A percentile compares a stretch with the other conserved stretches of the same genome.
Evolutionary conservation across 176 grass and related monocot species (phyloP).

Genomic region (Rhynchospora tenuis): DNA sequence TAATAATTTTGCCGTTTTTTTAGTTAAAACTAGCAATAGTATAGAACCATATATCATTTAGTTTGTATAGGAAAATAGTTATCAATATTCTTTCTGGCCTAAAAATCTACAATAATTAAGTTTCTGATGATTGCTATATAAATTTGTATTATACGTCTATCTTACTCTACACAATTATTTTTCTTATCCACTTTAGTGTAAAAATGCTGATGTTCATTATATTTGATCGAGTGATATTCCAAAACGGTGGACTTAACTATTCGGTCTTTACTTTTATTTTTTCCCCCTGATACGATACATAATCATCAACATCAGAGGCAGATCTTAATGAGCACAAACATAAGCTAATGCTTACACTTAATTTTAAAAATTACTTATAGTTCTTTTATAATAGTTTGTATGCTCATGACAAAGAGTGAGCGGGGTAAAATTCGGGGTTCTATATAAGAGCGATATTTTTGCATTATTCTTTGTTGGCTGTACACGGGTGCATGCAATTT

Average conservation of each 20-base stretch:
- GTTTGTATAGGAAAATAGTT: neutral
- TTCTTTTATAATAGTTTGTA: too few species aligned
- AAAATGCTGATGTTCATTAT: neutral
- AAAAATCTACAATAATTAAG: neutral
- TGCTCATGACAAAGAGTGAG: neutral
- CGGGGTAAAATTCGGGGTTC: neutral
- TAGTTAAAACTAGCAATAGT: neutral
- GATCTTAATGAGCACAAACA: too few species aligned
- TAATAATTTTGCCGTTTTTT: neutral
- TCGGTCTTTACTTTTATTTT: neutral
- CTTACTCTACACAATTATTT: neutral
- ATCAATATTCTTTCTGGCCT: neutral
- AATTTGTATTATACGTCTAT: neutral
- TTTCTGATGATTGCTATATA: neutral
- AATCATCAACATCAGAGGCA: neutral
- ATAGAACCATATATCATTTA: neutral
- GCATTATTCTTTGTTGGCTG: neutral
- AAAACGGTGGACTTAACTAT: neutral
- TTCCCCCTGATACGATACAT: neutral
- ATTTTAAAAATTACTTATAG: too few species aligned
- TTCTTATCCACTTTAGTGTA: neutral
- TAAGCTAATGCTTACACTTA: too few species aligned
- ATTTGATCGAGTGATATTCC: neutral
- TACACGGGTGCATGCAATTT: constrained; percentile 1
- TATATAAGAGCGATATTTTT: neutral